phyloP scores from a whole-genome alignment of 371 early-diverging fungal species.

The Saksenaea oblongispora region DNA sequence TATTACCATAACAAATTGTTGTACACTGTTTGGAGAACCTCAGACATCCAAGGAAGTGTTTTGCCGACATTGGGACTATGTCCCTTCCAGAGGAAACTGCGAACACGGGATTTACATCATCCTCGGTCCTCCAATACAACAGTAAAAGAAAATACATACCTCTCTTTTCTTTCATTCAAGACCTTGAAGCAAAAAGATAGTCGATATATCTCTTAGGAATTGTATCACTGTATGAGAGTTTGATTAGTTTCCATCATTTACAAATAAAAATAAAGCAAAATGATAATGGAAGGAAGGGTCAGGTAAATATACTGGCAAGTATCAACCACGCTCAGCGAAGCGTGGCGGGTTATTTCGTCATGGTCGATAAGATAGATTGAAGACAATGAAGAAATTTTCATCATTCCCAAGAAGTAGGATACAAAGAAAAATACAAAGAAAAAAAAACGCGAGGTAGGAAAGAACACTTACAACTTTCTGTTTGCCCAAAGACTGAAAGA shows the following conservation, averaged over 20 bases:
- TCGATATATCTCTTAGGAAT: not conserved
- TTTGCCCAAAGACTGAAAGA: not conserved
- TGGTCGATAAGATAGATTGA: constrained; percentile 37
- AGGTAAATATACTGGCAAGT: constrained; percentile 36
- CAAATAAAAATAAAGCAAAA: not conserved
- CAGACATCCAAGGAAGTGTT: constrained; percentile 41
- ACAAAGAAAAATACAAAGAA: not conserved
- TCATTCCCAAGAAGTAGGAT: constrained; percentile 12
- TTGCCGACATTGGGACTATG: constrained; percentile 16
- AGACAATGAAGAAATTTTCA: constrained; percentile 22
- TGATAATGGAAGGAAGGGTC: constrained; percentile 7
- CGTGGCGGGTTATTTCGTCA: constrained; percentile 31
- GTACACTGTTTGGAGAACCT: constrained; percentile 5
- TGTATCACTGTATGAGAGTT: not conserved
- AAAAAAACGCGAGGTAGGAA: not conserved
- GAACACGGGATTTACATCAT: constrained; percentile 36
- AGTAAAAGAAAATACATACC: constrained; percentile 14
- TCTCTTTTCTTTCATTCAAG: not conserved
- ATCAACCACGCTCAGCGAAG: constrained; percentile 34
- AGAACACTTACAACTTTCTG: not conserved
- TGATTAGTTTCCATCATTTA: not conserved
- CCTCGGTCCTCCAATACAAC: not conserved
- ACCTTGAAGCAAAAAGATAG: not conserved
- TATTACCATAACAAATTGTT: not conserved
- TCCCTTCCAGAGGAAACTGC: constrained; percentile 36